Evolutionary conservation across 306 rosid species (phyloP).

Genomic region (Vigna nakashimae): DNA sequence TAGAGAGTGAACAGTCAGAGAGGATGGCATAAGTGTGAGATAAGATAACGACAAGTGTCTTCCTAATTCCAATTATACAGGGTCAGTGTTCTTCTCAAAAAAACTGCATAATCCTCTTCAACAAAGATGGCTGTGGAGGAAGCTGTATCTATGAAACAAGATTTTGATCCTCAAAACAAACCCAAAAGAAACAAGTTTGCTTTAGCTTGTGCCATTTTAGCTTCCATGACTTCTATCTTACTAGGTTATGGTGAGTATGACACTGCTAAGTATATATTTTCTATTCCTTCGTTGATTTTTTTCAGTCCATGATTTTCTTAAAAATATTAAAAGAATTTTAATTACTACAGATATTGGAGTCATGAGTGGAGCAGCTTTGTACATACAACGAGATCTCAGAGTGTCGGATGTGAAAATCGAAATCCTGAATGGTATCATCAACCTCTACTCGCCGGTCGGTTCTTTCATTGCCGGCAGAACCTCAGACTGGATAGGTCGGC

Average conservation of each 20-base stretch:
- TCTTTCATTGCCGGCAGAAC: conserved; percentile 71
- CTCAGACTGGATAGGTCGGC: conserved; percentile 87
- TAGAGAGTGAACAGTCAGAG: too few species aligned
- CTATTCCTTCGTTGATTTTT: too few species aligned
- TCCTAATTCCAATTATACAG: background rate
- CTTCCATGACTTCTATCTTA: conserved; percentile 79
- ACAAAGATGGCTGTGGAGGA: conserved; percentile 43
- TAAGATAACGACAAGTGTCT: background rate
- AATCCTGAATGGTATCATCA: conserved; percentile 64
- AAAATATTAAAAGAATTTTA: too few species aligned
- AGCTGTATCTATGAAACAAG: conserved; percentile 39
- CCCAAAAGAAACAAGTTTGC: conserved; percentile 63
- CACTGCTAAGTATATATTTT: too few species aligned
- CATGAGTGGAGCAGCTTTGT: conserved; percentile 78
- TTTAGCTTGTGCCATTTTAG: conserved; percentile 63
- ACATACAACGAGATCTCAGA: conserved; percentile 58
- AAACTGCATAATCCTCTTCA: background rate
- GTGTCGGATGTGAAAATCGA: conserved; percentile 59
- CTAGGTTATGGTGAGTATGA: conserved; percentile 68
- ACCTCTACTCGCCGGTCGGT: conserved; percentile 68
- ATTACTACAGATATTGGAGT: conserved; percentile 71
- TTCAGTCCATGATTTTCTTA: too few species aligned
- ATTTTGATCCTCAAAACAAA: conserved; percentile 49
- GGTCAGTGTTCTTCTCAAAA: background rate
- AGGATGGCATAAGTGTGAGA: background rate